Evolutionary conservation across 164 flowering plant genomes (phyloP).

Genomic region (Echeveria elegans): DNA sequence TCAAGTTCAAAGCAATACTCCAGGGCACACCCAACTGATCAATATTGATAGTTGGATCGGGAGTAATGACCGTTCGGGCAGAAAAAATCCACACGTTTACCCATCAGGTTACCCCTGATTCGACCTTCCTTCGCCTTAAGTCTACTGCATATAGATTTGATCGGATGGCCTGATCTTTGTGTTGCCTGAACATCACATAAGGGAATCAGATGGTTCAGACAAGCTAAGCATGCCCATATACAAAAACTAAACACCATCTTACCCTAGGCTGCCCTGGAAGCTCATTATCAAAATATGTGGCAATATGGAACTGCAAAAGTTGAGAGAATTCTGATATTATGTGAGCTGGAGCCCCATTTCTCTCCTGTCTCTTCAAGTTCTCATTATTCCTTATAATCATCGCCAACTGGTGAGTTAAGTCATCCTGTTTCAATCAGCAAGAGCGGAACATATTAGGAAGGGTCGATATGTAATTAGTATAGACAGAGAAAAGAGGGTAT

Average conservation of each 20-base stretch:
- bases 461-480: too few relatives aligned
- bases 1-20: slow-evolving; percentile 96
- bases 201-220: background rate
- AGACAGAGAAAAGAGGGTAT: background rate
- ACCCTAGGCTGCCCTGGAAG: slow-evolving; percentile 99
- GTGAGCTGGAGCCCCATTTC: slow-evolving; percentile 97
- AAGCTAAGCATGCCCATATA: too few relatives aligned
- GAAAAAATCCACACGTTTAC: slow-evolving; percentile 98
- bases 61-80: slow-evolving; percentile 96
- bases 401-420: slow-evolving; percentile 92
- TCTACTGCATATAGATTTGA: slow-evolving; percentile 95
- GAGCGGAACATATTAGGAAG: background rate
- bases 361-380: slow-evolving; percentile 81
- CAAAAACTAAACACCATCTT: slow-evolving; percentile 10
- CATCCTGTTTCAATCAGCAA: slow-evolving; percentile 51
- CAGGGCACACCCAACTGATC: slow-evolving; percentile 97
- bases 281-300: slow-evolving; percentile 98
- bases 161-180: slow-evolving; percentile 93
- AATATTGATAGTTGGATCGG: slow-evolving; percentile 94
- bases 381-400: slow-evolving; percentile 96
- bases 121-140: slow-evolving; percentile 99
- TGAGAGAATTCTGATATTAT: slow-evolving; percentile 95
- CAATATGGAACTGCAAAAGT: slow-evolving; percentile 89
- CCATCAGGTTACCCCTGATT: slow-evolving; percentile 97
- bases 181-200: slow-evolving; percentile 58